Base-by-base conservation (phyloP, 164 flowering plant species). In the Warburgia ugandensis region DNA sequence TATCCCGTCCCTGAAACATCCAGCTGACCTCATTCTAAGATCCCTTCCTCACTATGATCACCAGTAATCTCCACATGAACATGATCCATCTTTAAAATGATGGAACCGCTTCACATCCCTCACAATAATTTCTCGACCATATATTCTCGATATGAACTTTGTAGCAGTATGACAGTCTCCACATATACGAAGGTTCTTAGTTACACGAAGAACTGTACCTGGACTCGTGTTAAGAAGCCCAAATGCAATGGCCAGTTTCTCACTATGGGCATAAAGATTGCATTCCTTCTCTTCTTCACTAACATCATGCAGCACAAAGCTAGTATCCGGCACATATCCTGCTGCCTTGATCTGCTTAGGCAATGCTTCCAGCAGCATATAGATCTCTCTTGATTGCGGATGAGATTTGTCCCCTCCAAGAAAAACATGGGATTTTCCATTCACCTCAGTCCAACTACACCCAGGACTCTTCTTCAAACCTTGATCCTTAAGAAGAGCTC, bases 161-260 rank as follows among this genome's bases (percentile, higher is more conserved):
- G 60, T 61, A 21, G 64, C 74, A 0, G 61, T 62, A 55, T 74
- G 83, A 49, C 79, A 75, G 51, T 77, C 80, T 23, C 72, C 78
- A 33, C 83, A 77, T 14, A 76, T 73, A 7, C 84, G 54, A 8
- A 76, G 71, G 59, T 79, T 79, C 60, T 76, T 76, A 0, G 81
- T 79, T 36, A 79, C 74, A 26, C 74, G 73, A 37, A 76, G 67
- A 54, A 65, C 65, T 3, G 50, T 66, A 27, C 64, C 71, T 14
- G 72, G 75, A 31, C 58, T 33, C 1, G 80, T 69, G 46, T 50
- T 71, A 3, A 76, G 62, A 26, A 78, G 59, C 50, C 80, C 80
- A 29, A 76, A 78, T 17, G 78, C 78, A 51, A 78, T 66, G 7
- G 83, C 75, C 38, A 77, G 64, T 65, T 68, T 77, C 73, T 77